Percentiles rank a stretch among this genome's conserved stretches.
Evolutionary conservation across 2,329 filamentous ascomycete species (phyloP).

Genomic region (Penicillium sp.): DNA sequence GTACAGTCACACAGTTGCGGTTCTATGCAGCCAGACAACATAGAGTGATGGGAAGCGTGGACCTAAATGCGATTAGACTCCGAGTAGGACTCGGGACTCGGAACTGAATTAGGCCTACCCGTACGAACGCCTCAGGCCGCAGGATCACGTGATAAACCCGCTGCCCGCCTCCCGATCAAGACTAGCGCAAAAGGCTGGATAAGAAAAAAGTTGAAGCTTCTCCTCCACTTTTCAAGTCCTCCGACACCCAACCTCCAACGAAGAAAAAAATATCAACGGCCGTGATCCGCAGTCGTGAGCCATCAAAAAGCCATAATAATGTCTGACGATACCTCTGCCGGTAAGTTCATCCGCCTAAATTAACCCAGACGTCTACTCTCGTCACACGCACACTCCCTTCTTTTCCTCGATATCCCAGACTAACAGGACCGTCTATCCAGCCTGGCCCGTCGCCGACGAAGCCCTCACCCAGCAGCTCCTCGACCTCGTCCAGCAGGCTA

Average conservation of each 20-base stretch:
- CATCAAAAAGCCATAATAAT: slow-evolving; percentile 34
- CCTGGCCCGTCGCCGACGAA: slow-evolving; percentile 75
- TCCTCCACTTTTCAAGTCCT: not conserved
- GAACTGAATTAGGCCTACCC: not conserved
- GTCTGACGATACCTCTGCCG: slow-evolving; percentile 39
- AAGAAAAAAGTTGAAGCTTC: not conserved
- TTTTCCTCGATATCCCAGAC: not conserved
- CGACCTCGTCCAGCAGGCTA: slow-evolving; percentile 76
- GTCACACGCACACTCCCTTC: not conserved
- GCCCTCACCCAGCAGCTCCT: slow-evolving; percentile 81
- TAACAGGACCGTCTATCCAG: slow-evolving; percentile 40
- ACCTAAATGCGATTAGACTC: not conserved
- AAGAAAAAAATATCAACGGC: slow-evolving; percentile 28
- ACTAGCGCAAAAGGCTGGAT: not conserved
- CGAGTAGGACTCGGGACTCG: too few relatives aligned
- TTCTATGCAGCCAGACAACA: not conserved
- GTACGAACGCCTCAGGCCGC: not conserved
- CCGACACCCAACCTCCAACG: not conserved
- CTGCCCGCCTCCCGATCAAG: not conserved
- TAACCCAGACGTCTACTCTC: not conserved
- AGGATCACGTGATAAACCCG: not conserved
- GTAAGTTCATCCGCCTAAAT: slow-evolving; percentile 22
- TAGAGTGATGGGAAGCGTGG: not conserved
- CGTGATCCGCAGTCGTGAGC: slow-evolving; percentile 47
- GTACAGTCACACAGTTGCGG: too few relatives aligned